phyloP scores from a whole-genome alignment of 108 stramenopile genomes.

The Epipyxis sp. region DNA sequence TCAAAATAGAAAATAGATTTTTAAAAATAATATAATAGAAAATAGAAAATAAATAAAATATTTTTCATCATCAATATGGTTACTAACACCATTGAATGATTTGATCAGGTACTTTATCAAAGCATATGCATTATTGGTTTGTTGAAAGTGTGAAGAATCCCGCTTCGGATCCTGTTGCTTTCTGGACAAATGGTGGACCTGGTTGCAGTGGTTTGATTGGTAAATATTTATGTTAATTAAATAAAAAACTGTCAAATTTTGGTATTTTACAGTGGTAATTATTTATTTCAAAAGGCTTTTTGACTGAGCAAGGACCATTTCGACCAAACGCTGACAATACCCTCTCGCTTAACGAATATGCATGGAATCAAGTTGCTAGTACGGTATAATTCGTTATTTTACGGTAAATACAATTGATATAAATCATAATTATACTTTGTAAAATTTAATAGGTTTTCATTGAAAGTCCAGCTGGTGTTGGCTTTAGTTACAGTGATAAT shows the following conservation, averaged over 20 bases:
- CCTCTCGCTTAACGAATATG: slow-evolving; percentile 49
- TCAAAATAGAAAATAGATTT: background rate
- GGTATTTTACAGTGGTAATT: too few species aligned
- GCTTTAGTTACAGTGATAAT: slow-evolving; percentile 37
- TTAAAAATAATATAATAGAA: background rate
- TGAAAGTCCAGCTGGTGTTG: slow-evolving; percentile 37
- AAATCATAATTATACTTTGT: too few species aligned
- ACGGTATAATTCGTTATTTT: slow-evolving; percentile 28
- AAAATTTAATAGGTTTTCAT: too few species aligned
- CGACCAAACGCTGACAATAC: slow-evolving; percentile 38
- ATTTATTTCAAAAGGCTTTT: slow-evolving; percentile 34
- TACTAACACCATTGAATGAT: background rate
- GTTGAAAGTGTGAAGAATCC: slow-evolving; percentile 30
- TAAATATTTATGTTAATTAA: too few species aligned
- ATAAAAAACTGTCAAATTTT: too few species aligned
- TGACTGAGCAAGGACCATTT: slow-evolving; percentile 56
- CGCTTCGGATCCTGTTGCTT: slow-evolving; percentile 28
- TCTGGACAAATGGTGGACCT: slow-evolving; percentile 58
- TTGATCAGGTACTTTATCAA: background rate
- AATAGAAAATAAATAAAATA: background rate
- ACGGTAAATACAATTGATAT: slow-evolving; percentile 32
- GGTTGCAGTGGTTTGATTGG: slow-evolving; percentile 55
- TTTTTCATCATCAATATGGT: background rate
- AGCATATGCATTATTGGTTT: slow-evolving; percentile 33
- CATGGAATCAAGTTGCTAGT: slow-evolving; percentile 50